Evolutionary conservation across 2,329 filamentous ascomycete species (phyloP).

Genomic region (Ophiocordyceps camponoti-rufipedis): DNA sequence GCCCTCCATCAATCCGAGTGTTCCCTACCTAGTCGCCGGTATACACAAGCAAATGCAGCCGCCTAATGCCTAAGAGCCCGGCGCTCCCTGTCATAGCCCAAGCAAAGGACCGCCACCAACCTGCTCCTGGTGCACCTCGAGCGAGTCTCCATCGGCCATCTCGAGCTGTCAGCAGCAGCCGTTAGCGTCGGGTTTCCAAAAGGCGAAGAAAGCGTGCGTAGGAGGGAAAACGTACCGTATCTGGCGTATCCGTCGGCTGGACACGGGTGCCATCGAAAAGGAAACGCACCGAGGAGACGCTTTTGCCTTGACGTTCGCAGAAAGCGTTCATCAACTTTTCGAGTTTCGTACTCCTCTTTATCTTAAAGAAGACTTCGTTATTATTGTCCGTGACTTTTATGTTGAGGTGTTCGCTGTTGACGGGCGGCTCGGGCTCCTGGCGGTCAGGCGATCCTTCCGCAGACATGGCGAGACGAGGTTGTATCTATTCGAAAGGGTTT

Average conservation of each 20-base stretch:
- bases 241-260: slow-evolving; percentile 73
- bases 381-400: slow-evolving; percentile 99
- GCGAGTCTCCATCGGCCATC: slow-evolving; percentile 88
- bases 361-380: slow-evolving; percentile 99
- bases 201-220: too few species aligned
- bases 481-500: too few species aligned
- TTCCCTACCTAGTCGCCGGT: background rate
- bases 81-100: background rate
- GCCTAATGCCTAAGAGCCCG: slow-evolving; percentile 1
- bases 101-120: slow-evolving; percentile 48
- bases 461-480: background rate
- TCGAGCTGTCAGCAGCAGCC: slow-evolving; percentile 47
- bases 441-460: slow-evolving; percentile 19
- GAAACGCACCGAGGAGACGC: slow-evolving; percentile 69
- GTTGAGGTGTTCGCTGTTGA: slow-evolving; percentile 69
- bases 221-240: slow-evolving; percentile 50
- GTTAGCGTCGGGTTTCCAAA: background rate
- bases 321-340: slow-evolving; percentile 98
- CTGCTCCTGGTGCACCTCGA: slow-evolving; percentile 97
- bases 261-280: slow-evolving; percentile 93
- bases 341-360: slow-evolving; percentile 88
- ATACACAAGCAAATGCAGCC: background rate
- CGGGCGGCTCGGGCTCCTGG: slow-evolving; percentile 22
- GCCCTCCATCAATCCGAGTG: background rate
- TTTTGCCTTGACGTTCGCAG: slow-evolving; percentile 90